A percentile compares a stretch with the other conserved stretches of the same genome.
Conservation (phyloP, 2,329 filamentous ascomycete species). For the Scytalidium lignicola region DNA sequence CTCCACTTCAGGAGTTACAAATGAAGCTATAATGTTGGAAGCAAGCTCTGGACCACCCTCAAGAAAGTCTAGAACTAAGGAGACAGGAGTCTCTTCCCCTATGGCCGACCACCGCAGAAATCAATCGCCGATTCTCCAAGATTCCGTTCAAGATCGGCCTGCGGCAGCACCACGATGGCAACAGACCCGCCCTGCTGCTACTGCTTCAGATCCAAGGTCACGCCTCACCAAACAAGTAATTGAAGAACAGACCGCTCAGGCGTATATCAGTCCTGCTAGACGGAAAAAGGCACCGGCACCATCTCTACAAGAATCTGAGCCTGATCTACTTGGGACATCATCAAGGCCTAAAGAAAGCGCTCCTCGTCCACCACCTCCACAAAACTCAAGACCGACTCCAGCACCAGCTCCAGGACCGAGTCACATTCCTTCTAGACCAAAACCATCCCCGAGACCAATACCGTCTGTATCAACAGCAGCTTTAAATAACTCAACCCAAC, state of each 20-base stretch:
- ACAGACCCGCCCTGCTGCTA: conserved; percentile 38
- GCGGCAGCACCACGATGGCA: conserved; percentile 56
- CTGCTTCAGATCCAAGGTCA: conserved; percentile 43
- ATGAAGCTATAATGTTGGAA: conserved; percentile 79
- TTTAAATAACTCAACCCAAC: conserved; percentile 68
- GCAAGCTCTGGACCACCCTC: conserved; percentile 52
- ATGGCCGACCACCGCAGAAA: conserved; percentile 24
- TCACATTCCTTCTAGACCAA: conserved; percentile 39
- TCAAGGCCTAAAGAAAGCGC: conserved; percentile 25
- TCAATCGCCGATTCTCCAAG: conserved; percentile 44
- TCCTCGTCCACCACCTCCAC: conserved; percentile 24
- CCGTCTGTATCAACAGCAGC: conserved; percentile 65
- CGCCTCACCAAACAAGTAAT: conserved; percentile 67
- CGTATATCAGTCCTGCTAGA: conserved; percentile 81
- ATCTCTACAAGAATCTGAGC: conserved; percentile 39
- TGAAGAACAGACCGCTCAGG: conserved; percentile 76
- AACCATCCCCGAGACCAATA: conserved; percentile 41
- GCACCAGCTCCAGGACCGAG: conserved; percentile 37
- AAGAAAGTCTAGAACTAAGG: conserved; percentile 24
- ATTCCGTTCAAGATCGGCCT: conserved; percentile 35
- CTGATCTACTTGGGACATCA: conserved; percentile 58
- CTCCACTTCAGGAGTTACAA: conserved; percentile 43
- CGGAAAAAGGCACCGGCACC: conserved; percentile 57
- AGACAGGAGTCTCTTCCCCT: conserved; percentile 12
- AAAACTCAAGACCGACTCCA: conserved; percentile 31